A percentile compares a stretch with the other conserved stretches of the same genome.
Evolutionary conservation across 148 eudicot genomes (phyloP).

Genomic region (Drosera capensis): DNA sequence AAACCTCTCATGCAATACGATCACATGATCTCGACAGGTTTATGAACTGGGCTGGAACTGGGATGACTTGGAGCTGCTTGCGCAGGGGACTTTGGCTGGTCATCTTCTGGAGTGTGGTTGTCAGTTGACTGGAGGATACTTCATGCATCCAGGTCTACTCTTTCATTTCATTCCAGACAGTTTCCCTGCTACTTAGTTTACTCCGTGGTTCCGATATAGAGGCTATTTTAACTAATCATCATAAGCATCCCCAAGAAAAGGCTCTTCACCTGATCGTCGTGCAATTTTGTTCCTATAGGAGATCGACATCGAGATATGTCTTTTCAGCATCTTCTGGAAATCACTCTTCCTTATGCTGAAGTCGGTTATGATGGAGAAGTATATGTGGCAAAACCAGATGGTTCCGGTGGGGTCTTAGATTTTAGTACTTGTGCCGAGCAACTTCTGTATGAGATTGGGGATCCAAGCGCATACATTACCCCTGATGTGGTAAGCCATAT

Average conservation of each 20-base stretch:
- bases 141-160: slow-evolving; percentile 79
- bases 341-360: slow-evolving; percentile 89
- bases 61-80: slow-evolving; percentile 58
- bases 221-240: neutral
- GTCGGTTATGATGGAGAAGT: slow-evolving; percentile 58
- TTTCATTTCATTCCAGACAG: neutral
- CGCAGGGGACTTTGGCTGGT: slow-evolving; percentile 91
- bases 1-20: no score
- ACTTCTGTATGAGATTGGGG: slow-evolving; percentile 89
- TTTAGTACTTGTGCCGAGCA: slow-evolving; percentile 79
- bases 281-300: slow-evolving; percentile 27
- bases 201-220: neutral
- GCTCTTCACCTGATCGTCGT: no score
- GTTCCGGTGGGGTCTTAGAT: slow-evolving; percentile 69
- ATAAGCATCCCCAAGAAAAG: neutral
- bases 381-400: slow-evolving; percentile 69
- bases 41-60: slow-evolving; percentile 98
- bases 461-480: slow-evolving; percentile 83
- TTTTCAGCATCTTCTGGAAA: slow-evolving; percentile 42
- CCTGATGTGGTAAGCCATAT: slow-evolving; percentile 73
- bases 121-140: slow-evolving; percentile 97
- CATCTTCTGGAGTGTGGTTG: slow-evolving; percentile 98
- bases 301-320: slow-evolving; percentile 61
- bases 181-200: neutral
- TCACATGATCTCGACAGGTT: no score